Conservation (phyloP, 352 stramenopile species). For the Phytopythium aichiense region DNA sequence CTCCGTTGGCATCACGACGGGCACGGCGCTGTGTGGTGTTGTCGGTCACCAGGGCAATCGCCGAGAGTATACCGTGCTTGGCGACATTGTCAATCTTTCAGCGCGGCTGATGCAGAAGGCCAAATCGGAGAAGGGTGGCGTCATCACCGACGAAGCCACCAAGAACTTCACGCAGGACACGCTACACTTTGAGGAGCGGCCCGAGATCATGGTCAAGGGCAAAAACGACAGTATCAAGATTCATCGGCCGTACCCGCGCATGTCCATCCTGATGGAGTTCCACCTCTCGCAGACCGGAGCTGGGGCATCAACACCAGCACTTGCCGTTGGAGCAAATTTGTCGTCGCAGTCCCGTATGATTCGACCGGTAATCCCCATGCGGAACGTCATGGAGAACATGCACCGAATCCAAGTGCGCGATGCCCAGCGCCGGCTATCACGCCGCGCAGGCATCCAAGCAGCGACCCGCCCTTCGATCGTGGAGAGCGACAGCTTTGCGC, state of each 20-base stretch:
- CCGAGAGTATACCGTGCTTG: conserved; percentile 92
- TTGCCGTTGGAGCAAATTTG: not conserved
- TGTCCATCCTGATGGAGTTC: conserved; percentile 80
- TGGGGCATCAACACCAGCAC: not conserved
- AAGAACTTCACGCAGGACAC: conserved; percentile 81
- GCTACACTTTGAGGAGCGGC: conserved; percentile 86
- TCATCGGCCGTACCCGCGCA: conserved; percentile 80
- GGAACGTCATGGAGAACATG: conserved; percentile 85
- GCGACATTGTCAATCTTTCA: conserved; percentile 92
- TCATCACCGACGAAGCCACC: conserved; percentile 87
- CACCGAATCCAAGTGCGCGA: conserved; percentile 83
- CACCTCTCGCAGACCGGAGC: conserved; percentile 41
- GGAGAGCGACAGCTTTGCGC: conserved; percentile 55
- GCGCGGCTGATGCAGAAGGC: conserved; percentile 91
- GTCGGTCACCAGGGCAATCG: conserved; percentile 89
- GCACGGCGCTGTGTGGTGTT: conserved; percentile 90
- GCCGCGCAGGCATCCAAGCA: conserved; percentile 45
- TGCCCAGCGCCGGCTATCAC: conserved; percentile 57
- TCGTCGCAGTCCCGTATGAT: not conserved
- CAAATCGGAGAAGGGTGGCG: conserved; percentile 76
- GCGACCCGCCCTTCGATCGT: conserved; percentile 44
- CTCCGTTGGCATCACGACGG: conserved; percentile 90
- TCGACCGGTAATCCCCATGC: conserved; percentile 41
- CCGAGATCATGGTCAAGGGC: conserved; percentile 90
- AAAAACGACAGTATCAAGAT: conserved; percentile 91